Percentiles rank a stretch among this genome's conserved stretches.
Evolutionary conservation across 441 rosid species (phyloP).

Genomic region (Erodium moschatum): DNA sequence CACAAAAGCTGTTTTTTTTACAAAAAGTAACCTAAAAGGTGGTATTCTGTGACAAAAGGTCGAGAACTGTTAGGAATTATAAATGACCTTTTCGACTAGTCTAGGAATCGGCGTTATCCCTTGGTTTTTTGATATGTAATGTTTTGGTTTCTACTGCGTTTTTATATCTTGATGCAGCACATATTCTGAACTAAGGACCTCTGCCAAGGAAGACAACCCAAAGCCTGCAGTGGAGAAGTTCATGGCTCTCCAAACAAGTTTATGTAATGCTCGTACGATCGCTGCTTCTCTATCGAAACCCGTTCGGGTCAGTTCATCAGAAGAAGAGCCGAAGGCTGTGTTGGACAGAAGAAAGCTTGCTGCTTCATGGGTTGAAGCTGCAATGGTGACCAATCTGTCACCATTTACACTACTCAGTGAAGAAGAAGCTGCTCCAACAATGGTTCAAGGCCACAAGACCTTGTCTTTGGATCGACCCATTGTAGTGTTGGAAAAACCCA

Average conservation of each 20-base stretch:
- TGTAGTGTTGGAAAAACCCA: conserved; percentile 47
- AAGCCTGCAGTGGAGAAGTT: conserved; percentile 80
- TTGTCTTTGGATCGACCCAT: conserved; percentile 30
- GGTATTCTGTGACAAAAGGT: too few species aligned
- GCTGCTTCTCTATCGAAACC: conserved; percentile 58
- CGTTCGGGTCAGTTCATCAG: conserved; percentile 32
- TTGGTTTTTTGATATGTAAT: not conserved
- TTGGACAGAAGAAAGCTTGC: conserved; percentile 60
- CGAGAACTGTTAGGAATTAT: too few species aligned
- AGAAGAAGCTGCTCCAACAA: conserved; percentile 26
- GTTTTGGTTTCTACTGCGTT: conserved; percentile 2
- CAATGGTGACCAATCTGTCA: conserved; percentile 66
- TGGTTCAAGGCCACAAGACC: conserved; percentile 32
- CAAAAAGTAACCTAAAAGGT: too few species aligned
- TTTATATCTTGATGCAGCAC: conserved; percentile 47
- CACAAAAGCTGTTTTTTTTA: too few species aligned
- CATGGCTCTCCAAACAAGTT: conserved; percentile 56
- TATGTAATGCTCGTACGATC: conserved; percentile 41
- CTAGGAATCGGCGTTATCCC: too few species aligned
- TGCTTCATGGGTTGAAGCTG: conserved; percentile 84
- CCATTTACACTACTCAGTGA: conserved; percentile 59
- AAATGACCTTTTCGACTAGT: too few species aligned
- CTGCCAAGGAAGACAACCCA: conserved; percentile 83
- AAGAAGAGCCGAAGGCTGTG: conserved; percentile 47
- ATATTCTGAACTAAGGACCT: conserved; percentile 56